A percentile compares a stretch with the other conserved stretches of the same genome.
Evolutionary conservation across 345 rosid species (phyloP).

Genomic region (Eutrema yunnanense): DNA sequence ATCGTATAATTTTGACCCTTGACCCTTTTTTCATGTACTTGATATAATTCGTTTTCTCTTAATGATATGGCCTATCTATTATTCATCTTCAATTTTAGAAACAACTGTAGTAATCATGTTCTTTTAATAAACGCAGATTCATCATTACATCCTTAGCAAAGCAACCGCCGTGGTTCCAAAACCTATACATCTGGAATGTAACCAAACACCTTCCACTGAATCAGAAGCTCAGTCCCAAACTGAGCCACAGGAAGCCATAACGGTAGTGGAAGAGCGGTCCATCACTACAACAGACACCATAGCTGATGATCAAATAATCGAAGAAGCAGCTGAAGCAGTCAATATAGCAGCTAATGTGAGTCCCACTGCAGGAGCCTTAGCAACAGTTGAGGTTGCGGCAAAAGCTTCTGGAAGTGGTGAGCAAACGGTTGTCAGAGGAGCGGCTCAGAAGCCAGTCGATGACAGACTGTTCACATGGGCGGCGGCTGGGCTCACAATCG

Average conservation of each 20-base stretch:
- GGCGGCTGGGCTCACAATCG: constrained; percentile 77
- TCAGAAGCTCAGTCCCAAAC: constrained; percentile 25
- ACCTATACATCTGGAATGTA: constrained; percentile 17
- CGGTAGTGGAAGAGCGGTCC: constrained; percentile 9
- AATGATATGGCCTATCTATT: neutral
- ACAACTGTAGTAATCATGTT: neutral
- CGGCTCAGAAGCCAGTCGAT: constrained; percentile 62
- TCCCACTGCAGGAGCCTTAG: constrained; percentile 16
- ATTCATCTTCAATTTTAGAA: neutral
- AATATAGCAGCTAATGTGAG: constrained; percentile 18
- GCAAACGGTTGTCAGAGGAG: constrained; percentile 28
- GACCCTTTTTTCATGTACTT: neutral
- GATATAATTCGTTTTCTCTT: neutral
- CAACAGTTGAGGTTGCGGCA: constrained; percentile 27
- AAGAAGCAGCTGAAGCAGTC: constrained; percentile 32
- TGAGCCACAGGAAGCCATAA: constrained; percentile 16
- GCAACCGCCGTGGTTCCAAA: constrained; percentile 59
- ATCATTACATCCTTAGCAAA: constrained; percentile 80
- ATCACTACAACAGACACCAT: constrained; percentile 18
- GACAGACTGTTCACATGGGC: constrained; percentile 84
- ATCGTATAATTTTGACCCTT: neutral
- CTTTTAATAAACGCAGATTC: constrained; percentile 49
- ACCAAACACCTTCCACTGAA: constrained; percentile 10
- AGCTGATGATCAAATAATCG: constrained; percentile 38
- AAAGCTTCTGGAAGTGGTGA: constrained; percentile 36